These are phyloP conservation scores for Castanea sativa DNA, from an alignment of 306 rosid species.

Conservation along the genomic window DNA sequence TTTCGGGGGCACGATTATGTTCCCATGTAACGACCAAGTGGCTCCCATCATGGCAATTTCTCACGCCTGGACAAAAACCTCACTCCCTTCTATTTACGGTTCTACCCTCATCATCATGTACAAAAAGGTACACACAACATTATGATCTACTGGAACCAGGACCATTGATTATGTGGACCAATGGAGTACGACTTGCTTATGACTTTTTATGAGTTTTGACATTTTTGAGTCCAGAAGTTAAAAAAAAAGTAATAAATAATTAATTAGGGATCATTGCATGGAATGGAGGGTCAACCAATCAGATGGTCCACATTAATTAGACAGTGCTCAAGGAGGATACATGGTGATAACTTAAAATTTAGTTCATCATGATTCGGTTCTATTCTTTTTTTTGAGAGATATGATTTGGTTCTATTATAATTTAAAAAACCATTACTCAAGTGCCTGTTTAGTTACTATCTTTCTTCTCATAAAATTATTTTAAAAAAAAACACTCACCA, in stretches of 20 bases:
- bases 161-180: slow-evolving; percentile 56
- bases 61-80: slow-evolving; percentile 45
- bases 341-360: background rate
- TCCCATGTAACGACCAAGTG: slow-evolving; percentile 55
- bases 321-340: background rate
- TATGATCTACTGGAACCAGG: slow-evolving; percentile 36
- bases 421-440: no score
- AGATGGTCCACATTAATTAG: background rate
- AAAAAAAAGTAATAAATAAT: slow-evolving; percentile 18
- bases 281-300: background rate
- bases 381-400: no score
- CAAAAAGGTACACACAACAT: slow-evolving; percentile 44
- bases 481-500: no score
- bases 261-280: background rate
- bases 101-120: slow-evolving; percentile 39
- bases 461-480: no score
- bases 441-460: no score
- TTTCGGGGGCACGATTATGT: slow-evolving; percentile 28
- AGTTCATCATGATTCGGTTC: slow-evolving; percentile 20
- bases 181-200: slow-evolving; percentile 32
- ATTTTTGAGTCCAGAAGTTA: slow-evolving; percentile 36
- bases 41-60: slow-evolving; percentile 50
- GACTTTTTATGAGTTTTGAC: slow-evolving; percentile 33
- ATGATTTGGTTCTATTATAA: slow-evolving; percentile 4
- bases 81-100: slow-evolving; percentile 3